Evolutionary conservation across 345 rosid species (phyloP), one percentile per base, ranked within the genome.

Genomic region (Streptanthus diversifolius): DNA sequence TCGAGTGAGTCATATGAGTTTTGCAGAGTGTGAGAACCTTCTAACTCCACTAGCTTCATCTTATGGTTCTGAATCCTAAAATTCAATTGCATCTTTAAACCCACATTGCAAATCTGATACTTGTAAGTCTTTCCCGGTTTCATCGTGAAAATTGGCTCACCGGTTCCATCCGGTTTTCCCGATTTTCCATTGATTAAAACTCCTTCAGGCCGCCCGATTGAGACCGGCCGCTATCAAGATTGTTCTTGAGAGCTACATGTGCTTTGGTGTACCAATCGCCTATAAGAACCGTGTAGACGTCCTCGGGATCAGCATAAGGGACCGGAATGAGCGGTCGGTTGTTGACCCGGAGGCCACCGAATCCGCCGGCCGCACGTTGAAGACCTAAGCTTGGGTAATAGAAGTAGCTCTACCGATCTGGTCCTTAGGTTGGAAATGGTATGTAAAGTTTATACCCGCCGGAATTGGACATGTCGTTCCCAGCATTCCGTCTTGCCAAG

Each of bases 311-410:
- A 44, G 76, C 66, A 63, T 86, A 90, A 7, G 96, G 96, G 13
- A 90, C 90, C 0, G 96, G 93, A 72, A 90, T 88, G 51, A 82
- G 84, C 3, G 91, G 67, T n/a, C 93, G 85, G 82, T 93, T 90
- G 2, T 83, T 77, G 19, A 88, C 84, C 55, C 80, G 81, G 73
- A 90, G 59, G 70, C 93, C 91, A 25, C 96, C 96, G 39, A 73
- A 88, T 24, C 93, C 96, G 18, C 96, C 96, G 1, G 93, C 91
- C 30, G 93, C 96, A 83, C 87, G 86, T 82, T 90, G 96, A 61
- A 90, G 79, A 53, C 81, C 93, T 15, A 90, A 87, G n/a, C 93
- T 85, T 25, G 96, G 91, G 83, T 85, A 90, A 47, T 90, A 90
- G 70, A 86, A 90, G 80, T 83, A 88, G 75, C 88, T 90, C 88